Evolutionary conservation across 441 rosid genomes (phyloP), one percentile per base, ranked within the genome.

Genomic region (Erodium texanum): DNA sequence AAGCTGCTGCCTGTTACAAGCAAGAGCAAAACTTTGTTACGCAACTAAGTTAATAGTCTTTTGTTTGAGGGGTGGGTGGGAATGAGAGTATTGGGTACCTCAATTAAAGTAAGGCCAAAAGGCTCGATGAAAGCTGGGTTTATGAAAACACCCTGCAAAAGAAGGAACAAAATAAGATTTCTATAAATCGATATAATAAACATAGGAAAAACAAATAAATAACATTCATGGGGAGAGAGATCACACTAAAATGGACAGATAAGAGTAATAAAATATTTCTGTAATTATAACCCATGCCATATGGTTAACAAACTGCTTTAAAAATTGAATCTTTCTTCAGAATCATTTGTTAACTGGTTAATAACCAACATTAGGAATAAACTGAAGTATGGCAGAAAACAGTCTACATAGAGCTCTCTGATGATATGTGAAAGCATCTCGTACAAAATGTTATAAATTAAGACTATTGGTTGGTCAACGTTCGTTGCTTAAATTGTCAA

Each of bases 121-220:
- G 97, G 97, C 70, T 90, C 97, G 1, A 90, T 89, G 80, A 87
- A 83, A 77, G 97, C 95, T 73, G 97, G 97, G 84, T 91, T 91
- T 64, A 91, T 85, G 77, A 91, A 91, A 68, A 91, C 97, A 54
- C 96, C 97, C 96, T 91, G 89, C 76, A 83, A 4, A 65, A 75
- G 7, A 50, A 68, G 27, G 65, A 66, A 66, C 48, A 74, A 43
- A 50, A 52, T 68, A n/a, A 66, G 36, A 52, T 14, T 43, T 15
- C 19, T n/a, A 68, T 18, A 27, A 38, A 4, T 20, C n/a, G 59
- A 16, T 16, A 52, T 20, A 16, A 50, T 50, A 50, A 50, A 4
- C n/a, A 7, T 16, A 43, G 52, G 52, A 43, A 43, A 43, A 43
- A 11, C 14, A 43, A 43, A 43, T 9, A 15, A 43, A 9, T 3